A percentile compares a stretch with the other conserved stretches of the same genome.
These are phyloP conservation scores for Paulownia fortunei DNA, from an alignment of 257 asterid species.

Conservation along the genomic window DNA sequence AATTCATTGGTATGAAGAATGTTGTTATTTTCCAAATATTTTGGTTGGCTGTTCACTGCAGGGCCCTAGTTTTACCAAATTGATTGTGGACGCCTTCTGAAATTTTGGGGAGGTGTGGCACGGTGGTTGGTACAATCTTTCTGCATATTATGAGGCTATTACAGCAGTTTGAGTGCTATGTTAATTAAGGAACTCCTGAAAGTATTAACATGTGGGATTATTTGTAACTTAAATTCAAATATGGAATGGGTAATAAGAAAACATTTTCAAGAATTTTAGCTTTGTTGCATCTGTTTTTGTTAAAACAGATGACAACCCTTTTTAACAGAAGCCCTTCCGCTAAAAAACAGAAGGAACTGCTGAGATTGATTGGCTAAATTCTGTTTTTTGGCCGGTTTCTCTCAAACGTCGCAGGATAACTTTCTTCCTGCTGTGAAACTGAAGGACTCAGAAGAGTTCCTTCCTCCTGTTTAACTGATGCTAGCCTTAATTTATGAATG, in stretches of 20 bases:
- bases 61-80: not conserved
- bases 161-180: not conserved
- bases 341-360: too few species aligned
- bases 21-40: not conserved
- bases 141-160: not conserved
- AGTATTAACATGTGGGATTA: not conserved
- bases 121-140: not conserved
- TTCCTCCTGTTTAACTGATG: too few species aligned
- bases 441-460: too few species aligned
- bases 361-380: too few species aligned
- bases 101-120: not conserved
- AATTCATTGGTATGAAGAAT: not conserved
- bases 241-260: not conserved
- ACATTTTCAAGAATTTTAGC: not conserved
- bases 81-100: not conserved
- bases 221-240: not conserved
- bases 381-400: too few species aligned
- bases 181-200: not conserved
- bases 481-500: not conserved
- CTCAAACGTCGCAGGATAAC: too few species aligned
- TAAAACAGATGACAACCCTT: not conserved
- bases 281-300: too few species aligned
- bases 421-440: too few species aligned
- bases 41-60: not conserved
- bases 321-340: not conserved